Base-by-base conservation (phyloP, 2,329 filamentous ascomycete species). In the Fusarium proliferatum region DNA sequence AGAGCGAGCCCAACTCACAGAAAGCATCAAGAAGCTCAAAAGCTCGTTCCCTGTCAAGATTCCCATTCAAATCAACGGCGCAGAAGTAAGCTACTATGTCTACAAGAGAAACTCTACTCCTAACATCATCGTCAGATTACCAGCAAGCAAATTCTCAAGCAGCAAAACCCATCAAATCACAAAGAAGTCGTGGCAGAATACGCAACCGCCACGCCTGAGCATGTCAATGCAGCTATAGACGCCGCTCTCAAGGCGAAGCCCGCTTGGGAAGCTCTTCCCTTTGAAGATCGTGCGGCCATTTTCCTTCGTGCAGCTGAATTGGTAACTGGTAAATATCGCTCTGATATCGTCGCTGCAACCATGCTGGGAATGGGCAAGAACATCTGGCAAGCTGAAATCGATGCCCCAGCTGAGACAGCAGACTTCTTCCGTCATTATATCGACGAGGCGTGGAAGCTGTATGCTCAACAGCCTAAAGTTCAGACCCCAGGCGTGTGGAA, bases 371-470 rank as follows among this genome's bases (percentile, higher is more conserved):
- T 74, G 57, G 73, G 73, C n/a, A 75, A 75, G 58, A 75, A 74
- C 42, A 67, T 72, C 11, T 75, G 69, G 69, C 73, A 75, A 13
- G 73, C 73, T 4, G 73, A 75, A 21, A 72, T 75, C 2, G 73
- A 75, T 42, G 71, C 71, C 0, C 69, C 73, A 9, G 70, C 62
- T 1, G 73, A 75, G 61, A 74, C 72, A 26, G 79, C 79, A 6
- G 83, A 84, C 66, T 84, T 83, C 65, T 82, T 82, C 73, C 77
- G 81, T 0, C 64, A 70, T 6, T 75, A 74, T 3, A 65, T 75
- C 26, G 66, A 74, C 1, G 72, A 75, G 19, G 72, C 72, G 0
- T 75, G 72, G 73, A 69, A 69, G 6, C 23, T 73, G 11, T 75
- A 65, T 16, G 62, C 64, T 2, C 68, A 75, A 4, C 71, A 75